A percentile compares a stretch with the other conserved stretches of the same genome.
These are phyloP conservation scores for Hemileccinum impolitum DNA, from an alignment of 768 basidiomycete genomes.

Conservation along the genomic window DNA sequence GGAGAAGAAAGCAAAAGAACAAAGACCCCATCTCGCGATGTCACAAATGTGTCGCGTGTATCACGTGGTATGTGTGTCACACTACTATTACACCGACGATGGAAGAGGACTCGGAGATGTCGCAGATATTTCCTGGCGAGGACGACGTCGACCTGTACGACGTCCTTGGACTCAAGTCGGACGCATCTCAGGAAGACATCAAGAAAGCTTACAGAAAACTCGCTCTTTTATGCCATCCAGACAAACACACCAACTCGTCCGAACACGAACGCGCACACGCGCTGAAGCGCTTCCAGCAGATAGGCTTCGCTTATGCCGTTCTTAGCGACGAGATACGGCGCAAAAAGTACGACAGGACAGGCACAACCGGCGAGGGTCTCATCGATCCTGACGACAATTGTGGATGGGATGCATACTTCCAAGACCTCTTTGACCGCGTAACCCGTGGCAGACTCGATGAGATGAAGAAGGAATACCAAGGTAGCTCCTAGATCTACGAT, in stretches of 20 bases:
- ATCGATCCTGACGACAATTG: constrained; percentile 73
- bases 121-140: constrained; percentile 73
- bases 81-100: constrained; percentile 33
- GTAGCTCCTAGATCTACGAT: constrained; percentile 27
- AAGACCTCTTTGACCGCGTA: constrained; percentile 82
- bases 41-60: not conserved
- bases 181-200: constrained; percentile 64
- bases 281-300: constrained; percentile 81
- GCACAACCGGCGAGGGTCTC: constrained; percentile 78
- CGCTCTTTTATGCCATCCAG: constrained; percentile 84
- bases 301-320: constrained; percentile 92
- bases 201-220: constrained; percentile 81
- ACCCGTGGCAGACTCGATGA: constrained; percentile 86
- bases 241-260: constrained; percentile 70
- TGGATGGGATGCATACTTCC: constrained; percentile 92
- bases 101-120: constrained; percentile 67
- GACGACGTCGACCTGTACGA: constrained; percentile 75
- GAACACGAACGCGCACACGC: constrained; percentile 64
- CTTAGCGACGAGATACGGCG: constrained; percentile 75
- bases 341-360: constrained; percentile 79
- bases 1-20: too few relatives aligned
- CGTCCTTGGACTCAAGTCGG: constrained; percentile 55
- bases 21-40: too few relatives aligned
- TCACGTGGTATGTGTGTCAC: constrained; percentile 7
- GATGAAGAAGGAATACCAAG: constrained; percentile 93